Base-by-base conservation (phyloP, 2,329 filamentous ascomycete species). In the Ceratocystis lukuohia region DNA sequence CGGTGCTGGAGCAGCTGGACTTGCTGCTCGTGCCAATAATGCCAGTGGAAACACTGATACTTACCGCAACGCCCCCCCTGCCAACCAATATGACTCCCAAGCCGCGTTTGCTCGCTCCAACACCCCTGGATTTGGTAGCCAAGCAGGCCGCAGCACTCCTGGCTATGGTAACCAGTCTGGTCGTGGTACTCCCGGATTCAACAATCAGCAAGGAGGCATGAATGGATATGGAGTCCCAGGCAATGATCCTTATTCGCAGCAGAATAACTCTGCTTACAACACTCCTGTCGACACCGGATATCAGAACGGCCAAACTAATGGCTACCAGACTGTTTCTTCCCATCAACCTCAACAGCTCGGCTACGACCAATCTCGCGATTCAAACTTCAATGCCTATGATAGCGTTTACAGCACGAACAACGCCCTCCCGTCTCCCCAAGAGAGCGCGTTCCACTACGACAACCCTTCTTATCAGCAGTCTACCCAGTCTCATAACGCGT, bases 211-310 rank as follows among this genome's bases (percentile, higher is more conserved):
- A 25, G 61, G 65, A 3, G 61, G 44, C 12, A 68, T 66, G 30
- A 64, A 53, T 8, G 66, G 61, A 5, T 68, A 69, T 45, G 68
- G 67, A 10, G 61, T 64, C 46, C 68, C 67, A 17, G 67, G 62
- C 22, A 70, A 70, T 30, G 69, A 69, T 20, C 71, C 70, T 62
- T 71, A 72, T 44, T 65, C 69, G 66, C 63, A 63, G n/a, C 64
- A 57, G 25, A 61, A 64, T 15, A 65, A 57, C 37, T 45, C 63
- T 5, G 48, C 63, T 41, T 65, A 66, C 8, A 65, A 65, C 28
- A 48, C 20, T 20, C 63, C 66, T 12, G n/a, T 20, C 2, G 44
- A 64, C n/a, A 64, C 33, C 20, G 62, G 62, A 12, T 67, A 65
- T 41, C 50, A 62, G 30, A 41, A 45, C 50, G 64, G 44, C 15